These are phyloP conservation scores for Cryphonectria carpinicola DNA, from an alignment of 2,329 filamentous ascomycete species.

Conservation along the genomic window DNA sequence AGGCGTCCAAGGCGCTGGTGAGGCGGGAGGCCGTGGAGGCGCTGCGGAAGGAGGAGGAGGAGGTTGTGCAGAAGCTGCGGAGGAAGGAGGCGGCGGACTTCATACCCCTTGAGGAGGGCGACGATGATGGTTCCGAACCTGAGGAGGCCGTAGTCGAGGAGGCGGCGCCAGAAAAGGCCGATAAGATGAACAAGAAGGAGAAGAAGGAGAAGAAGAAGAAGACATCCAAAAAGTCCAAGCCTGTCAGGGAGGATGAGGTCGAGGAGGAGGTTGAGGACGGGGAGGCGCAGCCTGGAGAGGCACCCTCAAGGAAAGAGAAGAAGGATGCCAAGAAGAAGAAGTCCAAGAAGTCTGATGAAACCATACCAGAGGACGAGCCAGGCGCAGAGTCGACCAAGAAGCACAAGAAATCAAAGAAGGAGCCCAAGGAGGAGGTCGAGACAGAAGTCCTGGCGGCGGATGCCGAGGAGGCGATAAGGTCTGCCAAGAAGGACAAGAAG, in stretches of 20 bases:
- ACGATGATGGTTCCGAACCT: neutral
- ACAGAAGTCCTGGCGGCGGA: conserved; percentile 20
- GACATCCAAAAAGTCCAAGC: conserved; percentile 38
- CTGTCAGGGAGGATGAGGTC: conserved; percentile 19
- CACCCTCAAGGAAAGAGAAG: conserved; percentile 1
- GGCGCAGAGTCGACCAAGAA: conserved; percentile 32
- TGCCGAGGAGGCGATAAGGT: conserved; percentile 30
- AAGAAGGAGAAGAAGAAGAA: conserved; percentile 27
- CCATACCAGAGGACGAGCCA: conserved; percentile 40
- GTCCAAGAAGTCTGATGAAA: conserved; percentile 31
- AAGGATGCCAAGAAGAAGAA: conserved; percentile 10
- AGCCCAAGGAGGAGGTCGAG: conserved; percentile 31
- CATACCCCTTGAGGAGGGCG: neutral
- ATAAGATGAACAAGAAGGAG: conserved; percentile 33
- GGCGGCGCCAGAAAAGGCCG: conserved; percentile 32
- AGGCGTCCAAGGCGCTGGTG: conserved; percentile 10
- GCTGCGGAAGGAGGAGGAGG: conserved; percentile 7
- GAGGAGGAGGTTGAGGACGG: neutral
- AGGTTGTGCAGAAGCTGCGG: conserved; percentile 6
- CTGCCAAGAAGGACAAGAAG: conserved; percentile 31
- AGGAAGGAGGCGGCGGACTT: neutral
- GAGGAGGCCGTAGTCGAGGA: conserved; percentile 15
- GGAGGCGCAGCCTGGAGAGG: neutral
- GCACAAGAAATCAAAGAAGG: conserved; percentile 33
- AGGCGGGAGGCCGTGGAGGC: conserved; percentile 9